Evolutionary conservation across 192 early-diverging fungal genomes (phyloP).

Genomic region (Rhizophagus sp.): DNA sequence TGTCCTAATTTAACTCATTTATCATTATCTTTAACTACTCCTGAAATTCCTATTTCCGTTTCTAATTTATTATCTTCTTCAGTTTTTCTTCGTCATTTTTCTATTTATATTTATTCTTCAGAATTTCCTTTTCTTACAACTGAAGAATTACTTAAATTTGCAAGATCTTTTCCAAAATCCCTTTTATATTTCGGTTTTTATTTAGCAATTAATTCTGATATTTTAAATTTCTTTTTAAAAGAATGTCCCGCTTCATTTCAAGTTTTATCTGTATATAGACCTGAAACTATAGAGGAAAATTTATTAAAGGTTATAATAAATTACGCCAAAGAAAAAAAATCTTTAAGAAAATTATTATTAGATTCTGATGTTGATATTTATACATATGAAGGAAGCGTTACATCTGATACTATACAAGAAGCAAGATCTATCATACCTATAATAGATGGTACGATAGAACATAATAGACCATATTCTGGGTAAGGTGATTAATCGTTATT

Average conservation of each 20-base stretch:
- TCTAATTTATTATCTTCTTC: neutral
- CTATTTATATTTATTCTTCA: neutral
- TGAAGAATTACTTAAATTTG: neutral
- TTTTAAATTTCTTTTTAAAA: slow-evolving; percentile 11
- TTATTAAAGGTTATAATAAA: neutral
- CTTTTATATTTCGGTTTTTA: slow-evolving; percentile 10
- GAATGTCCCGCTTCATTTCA: neutral
- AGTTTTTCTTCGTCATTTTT: neutral
- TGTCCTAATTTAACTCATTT: slow-evolving; percentile 16
- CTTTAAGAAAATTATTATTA: neutral
- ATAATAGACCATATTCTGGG: neutral
- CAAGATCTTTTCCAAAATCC: neutral
- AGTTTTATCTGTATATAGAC: neutral
- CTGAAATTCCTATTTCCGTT: neutral
- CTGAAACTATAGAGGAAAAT: neutral
- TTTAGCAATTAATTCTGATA: neutral
- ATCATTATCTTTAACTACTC: slow-evolving; percentile 6
- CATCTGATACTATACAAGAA: neutral
- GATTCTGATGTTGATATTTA: neutral
- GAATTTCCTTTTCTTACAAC: neutral
- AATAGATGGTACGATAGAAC: neutral
- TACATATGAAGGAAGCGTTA: neutral
- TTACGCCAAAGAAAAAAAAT: neutral
- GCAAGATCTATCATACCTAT: neutral
- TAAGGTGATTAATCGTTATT: neutral